Evolutionary conservation across 306 rosid species (phyloP), one percentile per base, ranked within the genome.

Genomic region (Acacia crassicarpa): DNA sequence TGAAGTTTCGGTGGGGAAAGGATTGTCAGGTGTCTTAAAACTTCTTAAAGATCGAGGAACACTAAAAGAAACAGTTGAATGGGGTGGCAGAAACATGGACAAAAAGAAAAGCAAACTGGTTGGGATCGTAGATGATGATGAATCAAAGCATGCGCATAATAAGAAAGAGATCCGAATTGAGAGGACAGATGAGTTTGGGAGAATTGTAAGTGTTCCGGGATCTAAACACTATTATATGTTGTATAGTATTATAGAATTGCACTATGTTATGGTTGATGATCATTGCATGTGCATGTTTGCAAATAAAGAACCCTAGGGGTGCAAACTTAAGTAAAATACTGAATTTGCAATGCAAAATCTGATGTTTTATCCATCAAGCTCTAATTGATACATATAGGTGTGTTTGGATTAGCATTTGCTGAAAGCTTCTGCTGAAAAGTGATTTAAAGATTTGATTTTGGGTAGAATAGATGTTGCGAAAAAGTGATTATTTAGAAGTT

Each of bases 71-170:
- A 90, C 86, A 80, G 72, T 92, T 73, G 98, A 95, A 66, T 95
- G 98, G 98, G 98, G 99, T 83, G 99, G 99, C 80, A 93, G 98
- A 89, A 95, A 93, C 89, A 93, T 95, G 99, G 99, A 95, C 82
- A 95, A 95, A 91, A 95, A 94, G 84, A 95, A 92, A 87, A 89
- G 98, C 88, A 95, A 95, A 85, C 90, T 95, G 82, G 88, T 93
- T 78, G 99, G 98, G 81, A 85, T 95, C 3, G 79, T 92, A 20
- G 97, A 89, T 46, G 56, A 49, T 81, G 94, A 90, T 27, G 95
- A 90, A 15, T 82, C 87, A 40, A 91, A 87, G 84, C 92, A 93
- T 74, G 76, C 84, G 23, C 97, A 86, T 30, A 77, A 84, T 32
- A 93, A 85, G 81, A 93, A 74, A 85, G 98, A 95, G 88, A 95